Base-by-base conservation (phyloP, 345 rosid genomes). In the Citrus unshiu region DNA sequence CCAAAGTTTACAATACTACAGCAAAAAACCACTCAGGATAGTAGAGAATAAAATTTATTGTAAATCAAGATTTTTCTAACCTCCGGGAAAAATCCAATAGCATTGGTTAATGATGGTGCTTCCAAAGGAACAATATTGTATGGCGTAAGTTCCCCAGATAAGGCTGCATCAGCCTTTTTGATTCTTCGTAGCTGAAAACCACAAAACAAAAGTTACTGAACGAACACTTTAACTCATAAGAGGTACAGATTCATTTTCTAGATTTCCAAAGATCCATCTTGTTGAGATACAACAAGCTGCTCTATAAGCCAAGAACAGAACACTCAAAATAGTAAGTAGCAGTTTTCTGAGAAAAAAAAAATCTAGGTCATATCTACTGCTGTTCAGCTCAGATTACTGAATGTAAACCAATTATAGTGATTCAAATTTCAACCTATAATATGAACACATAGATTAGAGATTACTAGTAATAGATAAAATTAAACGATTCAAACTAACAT, bases 51-150 rank as follows among this genome's bases (percentile, higher is more conserved):
- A 7, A 72, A 60, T 14, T 19, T 81, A 32, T 49, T 62, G n/a
- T 61, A 72, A 72, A 67, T 58, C 59, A 59, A 70, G 76, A 84
- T 59, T 72, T 54, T 61, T 87, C 90, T 89, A 85, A 94, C 99
- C 86, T 96, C 99, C 8, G 98, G 99, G 68, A 96, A 93, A 73
- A 89, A 80, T 78, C 98, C 90, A 77, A 94, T 91, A 63, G 87
- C 98, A 89, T 94, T 96, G 68, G 98, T 91, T 79, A 94, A 75
- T 46, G 96, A 81, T 37, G 95, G 98, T 58, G 91, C 94, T 79
- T 96, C 99, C 74, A 96, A 74, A 37, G 99, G 99, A 54, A 96
- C 92, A 78, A 94, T 96, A 78, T 96, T 96, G 85, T 94, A 96
- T 7, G 99, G 89, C 39, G 81, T 85, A 62, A 96, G 93, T 83